Evolutionary conservation across 2,329 filamentous ascomycete genomes (phyloP).

Genomic region (Phaeosphaeriaceae sp.): DNA sequence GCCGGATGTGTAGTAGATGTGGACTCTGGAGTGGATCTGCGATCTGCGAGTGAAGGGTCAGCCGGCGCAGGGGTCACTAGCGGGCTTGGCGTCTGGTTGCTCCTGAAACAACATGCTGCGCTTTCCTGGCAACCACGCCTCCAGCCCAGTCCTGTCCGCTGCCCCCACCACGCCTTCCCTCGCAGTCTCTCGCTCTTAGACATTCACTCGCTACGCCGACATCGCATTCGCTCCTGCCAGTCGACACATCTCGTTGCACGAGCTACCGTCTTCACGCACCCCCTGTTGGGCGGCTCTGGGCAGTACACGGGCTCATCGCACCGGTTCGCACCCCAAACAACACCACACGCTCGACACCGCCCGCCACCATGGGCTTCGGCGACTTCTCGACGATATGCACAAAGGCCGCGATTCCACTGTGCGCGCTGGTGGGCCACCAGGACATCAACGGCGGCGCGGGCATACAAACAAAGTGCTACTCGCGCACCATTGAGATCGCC

Average conservation of each 20-base stretch:
- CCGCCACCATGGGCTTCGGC: slow-evolving; percentile 76
- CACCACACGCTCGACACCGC: slow-evolving; percentile 8
- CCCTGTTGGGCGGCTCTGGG: slow-evolving; percentile 13
- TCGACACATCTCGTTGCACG: slow-evolving; percentile 4
- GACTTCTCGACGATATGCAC: slow-evolving; percentile 88
- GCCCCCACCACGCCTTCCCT: slow-evolving; percentile 26
- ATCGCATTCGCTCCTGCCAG: slow-evolving; percentile 19
- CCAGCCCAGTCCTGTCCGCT: slow-evolving; percentile 22
- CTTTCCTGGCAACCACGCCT: slow-evolving; percentile 40
- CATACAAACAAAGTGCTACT: slow-evolving; percentile 90
- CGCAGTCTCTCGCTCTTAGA: slow-evolving; percentile 22
- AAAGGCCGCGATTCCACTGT: slow-evolving; percentile 84
- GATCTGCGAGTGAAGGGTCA: not conserved
- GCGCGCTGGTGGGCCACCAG: slow-evolving; percentile 80
- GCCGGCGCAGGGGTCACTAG: slow-evolving; percentile 2
- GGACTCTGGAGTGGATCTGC: not conserved
- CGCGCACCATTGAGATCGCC: slow-evolving; percentile 91
- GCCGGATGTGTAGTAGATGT: not conserved
- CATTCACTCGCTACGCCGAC: slow-evolving; percentile 27
- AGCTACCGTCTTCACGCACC: slow-evolving; percentile 5
- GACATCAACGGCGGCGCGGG: slow-evolving; percentile 72
- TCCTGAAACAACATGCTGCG: slow-evolving; percentile 31
- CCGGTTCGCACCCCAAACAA: slow-evolving; percentile 10
- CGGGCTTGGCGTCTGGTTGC: slow-evolving; percentile 16
- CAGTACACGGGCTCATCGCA: slow-evolving; percentile 17